Conservation (phyloP, 2,329 filamentous ascomycete genomes). For the Nectriaceae sp. region DNA sequence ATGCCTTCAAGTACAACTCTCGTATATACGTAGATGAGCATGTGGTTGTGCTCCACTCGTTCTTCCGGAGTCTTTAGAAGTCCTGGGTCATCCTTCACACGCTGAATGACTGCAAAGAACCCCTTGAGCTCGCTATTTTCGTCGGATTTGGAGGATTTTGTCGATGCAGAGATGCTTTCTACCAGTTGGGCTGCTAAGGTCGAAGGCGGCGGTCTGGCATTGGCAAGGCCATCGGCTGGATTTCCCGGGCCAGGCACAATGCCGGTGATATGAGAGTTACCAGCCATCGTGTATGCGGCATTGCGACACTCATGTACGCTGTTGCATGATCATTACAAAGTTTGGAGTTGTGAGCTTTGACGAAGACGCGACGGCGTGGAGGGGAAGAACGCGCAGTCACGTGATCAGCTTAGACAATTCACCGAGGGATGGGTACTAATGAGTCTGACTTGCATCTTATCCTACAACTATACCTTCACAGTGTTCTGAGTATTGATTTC, state of each 20-base stretch:
- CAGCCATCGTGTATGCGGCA: conserved; percentile 33
- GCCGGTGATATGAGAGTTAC: conserved; percentile 21
- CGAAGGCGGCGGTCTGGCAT: conserved; percentile 61
- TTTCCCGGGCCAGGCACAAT: conserved; percentile 18
- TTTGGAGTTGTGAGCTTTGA: neutral
- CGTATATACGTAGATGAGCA: conserved; percentile 81
- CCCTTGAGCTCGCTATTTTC: conserved; percentile 75
- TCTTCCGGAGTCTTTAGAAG: conserved; percentile 64
- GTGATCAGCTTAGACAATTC: conserved; percentile 17
- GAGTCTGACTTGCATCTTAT: no score
- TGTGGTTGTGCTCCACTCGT: conserved; percentile 76
- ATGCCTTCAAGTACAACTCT: conserved; percentile 75
- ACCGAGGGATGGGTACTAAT: no score
- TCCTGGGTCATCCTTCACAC: conserved; percentile 51
- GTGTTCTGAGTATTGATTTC: no score
- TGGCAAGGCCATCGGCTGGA: conserved; percentile 17
- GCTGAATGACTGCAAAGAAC: conserved; percentile 60
- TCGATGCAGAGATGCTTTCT: conserved; percentile 71
- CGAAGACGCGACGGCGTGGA: conserved; percentile 18
- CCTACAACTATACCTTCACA: no score
- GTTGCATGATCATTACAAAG: conserved; percentile 2
- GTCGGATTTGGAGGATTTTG: conserved; percentile 61
- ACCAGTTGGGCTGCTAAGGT: conserved; percentile 88
- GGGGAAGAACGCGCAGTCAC: conserved; percentile 24
- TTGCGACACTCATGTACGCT: conserved; percentile 15